Evolutionary conservation across 805 yeast genomes (phyloP).

Genomic region (Candida caryicola): DNA sequence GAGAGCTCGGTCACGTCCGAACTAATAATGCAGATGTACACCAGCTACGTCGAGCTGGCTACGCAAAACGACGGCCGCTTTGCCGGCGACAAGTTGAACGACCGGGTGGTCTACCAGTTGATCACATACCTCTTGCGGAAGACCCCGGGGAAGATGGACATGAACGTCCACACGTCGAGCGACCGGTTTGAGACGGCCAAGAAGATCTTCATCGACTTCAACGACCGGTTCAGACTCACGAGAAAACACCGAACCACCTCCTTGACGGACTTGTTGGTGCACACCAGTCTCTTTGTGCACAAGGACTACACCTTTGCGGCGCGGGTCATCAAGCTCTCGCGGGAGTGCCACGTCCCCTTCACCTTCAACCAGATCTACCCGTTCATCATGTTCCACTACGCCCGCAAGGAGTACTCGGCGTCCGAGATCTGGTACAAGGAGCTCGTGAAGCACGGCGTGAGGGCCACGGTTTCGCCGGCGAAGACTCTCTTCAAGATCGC

Average conservation of each 20-base stretch:
- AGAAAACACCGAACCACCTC: slow-evolving; percentile 18
- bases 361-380: slow-evolving; percentile 41
- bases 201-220: slow-evolving; percentile 23
- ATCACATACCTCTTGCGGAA: slow-evolving; percentile 7
- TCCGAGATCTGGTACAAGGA: slow-evolving; percentile 39
- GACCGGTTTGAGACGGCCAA: slow-evolving; percentile 24
- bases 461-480: slow-evolving; percentile 26
- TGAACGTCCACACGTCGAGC: slow-evolving; percentile 12
- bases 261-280: slow-evolving; percentile 29
- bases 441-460: slow-evolving; percentile 29
- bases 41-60: slow-evolving; percentile 15
- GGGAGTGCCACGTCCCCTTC: slow-evolving; percentile 27
- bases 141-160: slow-evolving; percentile 12
- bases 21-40: slow-evolving; percentile 20
- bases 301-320: slow-evolving; percentile 34
- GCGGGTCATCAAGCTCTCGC: slow-evolving; percentile 23
- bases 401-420: slow-evolving; percentile 23
- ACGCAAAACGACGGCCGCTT: background rate
- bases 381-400: slow-evolving; percentile 35
- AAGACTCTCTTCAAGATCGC: slow-evolving; percentile 32
- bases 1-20: slow-evolving; percentile 13
- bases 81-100: slow-evolving; percentile 2
- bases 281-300: slow-evolving; percentile 29
- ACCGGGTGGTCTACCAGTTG: slow-evolving; percentile 10
- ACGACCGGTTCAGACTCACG: slow-evolving; percentile 11